Evolutionary conservation across 2,329 filamentous ascomycete species (phyloP), one percentile per base, ranked within the genome.

Genomic region (Fonsecaea multimorphosa): DNA sequence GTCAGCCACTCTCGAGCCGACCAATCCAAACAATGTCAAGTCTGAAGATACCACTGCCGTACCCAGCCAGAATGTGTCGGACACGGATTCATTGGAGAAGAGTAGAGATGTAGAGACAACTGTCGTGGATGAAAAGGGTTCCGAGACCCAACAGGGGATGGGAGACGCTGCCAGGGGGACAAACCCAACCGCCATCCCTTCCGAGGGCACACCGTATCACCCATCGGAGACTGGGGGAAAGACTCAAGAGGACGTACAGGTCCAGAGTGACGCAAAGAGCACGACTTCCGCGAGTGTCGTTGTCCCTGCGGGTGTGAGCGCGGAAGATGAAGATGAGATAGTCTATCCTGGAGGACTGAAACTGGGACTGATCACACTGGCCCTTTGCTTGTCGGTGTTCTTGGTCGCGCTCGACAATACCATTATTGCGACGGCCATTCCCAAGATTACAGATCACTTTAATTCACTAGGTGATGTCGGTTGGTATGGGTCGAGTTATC

Each of bases 301-400:
- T 16, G 52, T 46, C 16, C 44, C 46, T 4, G 29, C 59, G 7
- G 62, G 57, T n/a, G n/a, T n/a, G n/a, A n/a, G n/a, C 63, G n/a
- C 72, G 73, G 78, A 79, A 74, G 58, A 80, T 22, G 68, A 73
- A 74, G 78, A 80, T 75, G 58, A 80, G 61, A 74, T 68, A 3
- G 70, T 75, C 55, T 80, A 79, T 69, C 77, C 77, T 14, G 61
- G 67, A 0, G 69, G 72, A 16, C 71, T 76, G 63, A 76, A 73
- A 60, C 67, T 80, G 55, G 52, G 70, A 11, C 64, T 79, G 27
- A 77, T 80, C 49, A 75, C 75, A 4, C 74, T 76, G 56, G 76
- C 73, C 3, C 61, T 80, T 7, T 78, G 78, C 66, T 65, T 79
- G 19, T 75, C 76, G 6, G 74, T 79, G 5, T 79, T 80, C 64